A percentile compares a stretch with the other conserved stretches of the same genome.
phyloP scores from a whole-genome alignment of 2,329 filamentous ascomycete species.

The Phialemonium atrogriseum region DNA sequence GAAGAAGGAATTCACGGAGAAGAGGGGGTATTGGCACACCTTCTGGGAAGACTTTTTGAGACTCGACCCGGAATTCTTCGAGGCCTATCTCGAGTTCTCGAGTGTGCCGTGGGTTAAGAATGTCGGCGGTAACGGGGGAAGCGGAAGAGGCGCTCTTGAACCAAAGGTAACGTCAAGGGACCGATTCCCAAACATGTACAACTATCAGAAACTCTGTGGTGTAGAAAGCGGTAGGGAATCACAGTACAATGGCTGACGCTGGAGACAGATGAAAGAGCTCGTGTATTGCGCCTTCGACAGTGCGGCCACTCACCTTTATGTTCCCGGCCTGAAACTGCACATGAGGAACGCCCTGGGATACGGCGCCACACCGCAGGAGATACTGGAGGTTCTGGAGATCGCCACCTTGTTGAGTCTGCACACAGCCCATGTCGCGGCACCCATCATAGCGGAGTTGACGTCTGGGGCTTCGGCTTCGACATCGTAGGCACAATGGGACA shows the following conservation, averaged over 20 bases:
- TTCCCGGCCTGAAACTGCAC: conserved; percentile 36
- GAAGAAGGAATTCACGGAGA: conserved; percentile 32
- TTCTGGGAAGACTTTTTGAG: conserved; percentile 35
- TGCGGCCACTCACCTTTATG: conserved; percentile 37
- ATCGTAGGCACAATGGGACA: background rate
- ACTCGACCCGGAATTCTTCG: conserved; percentile 38
- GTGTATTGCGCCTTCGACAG: conserved; percentile 39
- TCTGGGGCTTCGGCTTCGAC: background rate
- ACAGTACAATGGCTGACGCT: background rate
- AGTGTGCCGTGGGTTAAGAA: conserved; percentile 29
- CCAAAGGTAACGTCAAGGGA: conserved; percentile 28
- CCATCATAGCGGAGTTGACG: conserved; percentile 18
- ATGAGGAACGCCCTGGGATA: conserved; percentile 37
- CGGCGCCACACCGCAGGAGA: conserved; percentile 35
- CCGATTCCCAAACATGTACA: too few relatives aligned
- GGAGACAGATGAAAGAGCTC: conserved; percentile 30
- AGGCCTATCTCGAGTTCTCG: conserved; percentile 35
- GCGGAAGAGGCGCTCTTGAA: conserved; percentile 22
- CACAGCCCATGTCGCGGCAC: conserved; percentile 19
- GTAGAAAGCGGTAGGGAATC: background rate
- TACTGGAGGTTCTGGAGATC: conserved; percentile 39
- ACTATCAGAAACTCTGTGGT: too few relatives aligned
- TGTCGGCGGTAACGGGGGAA: conserved; percentile 10
- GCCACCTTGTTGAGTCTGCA: conserved; percentile 22
- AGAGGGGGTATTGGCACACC: conserved; percentile 36